Evolutionary conservation across 2,329 filamentous ascomycete species (phyloP), one percentile per base, ranked within the genome.

Genomic region (Phoma sp.): DNA sequence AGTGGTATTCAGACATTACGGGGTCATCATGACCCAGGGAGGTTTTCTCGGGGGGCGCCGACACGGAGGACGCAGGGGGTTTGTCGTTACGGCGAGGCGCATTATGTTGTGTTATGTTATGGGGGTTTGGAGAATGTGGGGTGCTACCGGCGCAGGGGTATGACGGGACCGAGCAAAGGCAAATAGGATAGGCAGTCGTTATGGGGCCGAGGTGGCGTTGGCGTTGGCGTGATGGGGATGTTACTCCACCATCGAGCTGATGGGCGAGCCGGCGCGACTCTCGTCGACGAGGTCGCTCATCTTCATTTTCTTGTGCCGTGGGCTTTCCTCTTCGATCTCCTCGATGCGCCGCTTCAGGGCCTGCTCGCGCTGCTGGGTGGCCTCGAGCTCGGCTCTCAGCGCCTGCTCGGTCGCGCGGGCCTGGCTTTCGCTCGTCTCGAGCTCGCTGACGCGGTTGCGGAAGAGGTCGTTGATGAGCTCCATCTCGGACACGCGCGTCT

Each of bases 401-500:
- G 84, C 81, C 3, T 79, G 80, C 57, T 86, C 84, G 17, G 76
- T 76, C 37, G 86, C 83, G 7, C 82, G 80, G 36, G 87, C 81
- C 53, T 86, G 83, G 40, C 84, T 84, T 70, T 93, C 90, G 68
- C 89, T 89, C 62, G 87, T 85, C 71, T 96, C 91, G 11, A 95
- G 81, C 71, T 95, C 83, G 72, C 87, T 75, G 33, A 97, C 86
- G 10, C 79, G 77, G 56, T 89, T 87, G 38, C 80, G 78, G 73
- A 89, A 90, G 17, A 90, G 76, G 47, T 87, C 84, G 67, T 87
- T 97, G 80, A 99, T 97, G 46, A 99, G 85, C 73, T 99, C 95
- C 20, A 99, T 83, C 75, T 99, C 95, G 65, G 89, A 95, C 28
- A 99, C 93, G 34, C 95, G 88, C 0, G 95, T 99, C 78, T 96